Evolutionary conservation across 2,329 filamentous ascomycete species (phyloP), one percentile per base, ranked within the genome.

Genomic region (Venturia nashicola): DNA sequence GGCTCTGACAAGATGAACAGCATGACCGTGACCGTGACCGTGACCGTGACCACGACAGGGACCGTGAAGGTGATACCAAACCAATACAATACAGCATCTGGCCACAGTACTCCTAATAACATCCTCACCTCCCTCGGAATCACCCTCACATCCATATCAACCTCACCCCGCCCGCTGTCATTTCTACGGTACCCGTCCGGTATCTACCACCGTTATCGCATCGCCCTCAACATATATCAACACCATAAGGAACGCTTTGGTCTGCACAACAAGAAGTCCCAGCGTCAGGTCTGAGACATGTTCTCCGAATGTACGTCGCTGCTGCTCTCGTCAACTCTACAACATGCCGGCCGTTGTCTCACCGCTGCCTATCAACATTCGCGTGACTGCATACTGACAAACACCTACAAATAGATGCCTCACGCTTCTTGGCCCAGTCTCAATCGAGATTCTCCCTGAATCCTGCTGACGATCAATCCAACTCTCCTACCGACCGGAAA

Each of bases 351-450:
- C 64, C 34, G 69, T 72, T 71, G 70, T 71, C 70, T 67, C 51
- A 48, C 51, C 48, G n/a, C 63, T 65, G 64, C 64, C 59, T 34
- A 27, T 5, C 63, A 27, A 23, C 39, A 69, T 71, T 74, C 75
- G 75, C 74, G 76, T 78, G 76, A 78, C 74, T 76, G 68, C 78
- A 75, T 65, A 69, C 68, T 65, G 68, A 67, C 67, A 67, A 67
- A 60, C 61, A 23, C 12, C 59, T 62, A 60, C 62, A 63, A 62
- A 63, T 72, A 97, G 94, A 97, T 87, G 94, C 94, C 71, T 97
- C 93, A 69, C 88, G 88, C 70, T 99, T 99, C 75, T 86, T 99
- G 71, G 90, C 92, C 66, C 94, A 97, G 83, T 97, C 92, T 69
- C 92, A 96, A 80, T 96, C 92, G 66, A 88, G 91, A 67, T 81